Evolutionary conservation across 345 rosid species (phyloP).

Genomic region (Hypericum perforatum): DNA sequence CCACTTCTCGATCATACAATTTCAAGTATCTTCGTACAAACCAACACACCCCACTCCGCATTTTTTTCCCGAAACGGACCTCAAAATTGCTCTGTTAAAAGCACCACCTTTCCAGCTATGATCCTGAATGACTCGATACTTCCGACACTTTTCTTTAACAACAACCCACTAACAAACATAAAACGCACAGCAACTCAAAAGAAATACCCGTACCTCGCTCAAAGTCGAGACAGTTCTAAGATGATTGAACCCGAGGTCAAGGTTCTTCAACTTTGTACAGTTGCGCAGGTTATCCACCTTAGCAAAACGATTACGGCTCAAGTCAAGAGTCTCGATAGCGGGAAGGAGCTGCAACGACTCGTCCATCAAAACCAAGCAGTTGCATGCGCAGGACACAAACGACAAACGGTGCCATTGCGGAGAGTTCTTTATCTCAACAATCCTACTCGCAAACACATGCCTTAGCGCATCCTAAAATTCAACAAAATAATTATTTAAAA

Average conservation of each 20-base stretch:
- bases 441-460: constrained; percentile 92
- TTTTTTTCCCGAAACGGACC: no score
- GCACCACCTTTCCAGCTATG: no score
- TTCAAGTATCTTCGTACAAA: no score
- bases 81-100: no score
- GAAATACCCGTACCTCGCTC: constrained; percentile 47
- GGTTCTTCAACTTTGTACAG: constrained; percentile 70
- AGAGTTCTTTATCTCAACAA: constrained; percentile 72
- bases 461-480: constrained; percentile 70
- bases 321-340: constrained; percentile 86
- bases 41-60: no score
- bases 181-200: not conserved
- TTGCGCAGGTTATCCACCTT: constrained; percentile 82
- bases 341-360: constrained; percentile 98
- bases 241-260: constrained; percentile 94
- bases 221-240: constrained; percentile 57
- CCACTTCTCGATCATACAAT: no score
- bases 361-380: constrained; percentile 84
- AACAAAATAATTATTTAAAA: constrained; percentile 6
- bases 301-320: constrained; percentile 86
- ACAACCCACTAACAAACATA: not conserved
- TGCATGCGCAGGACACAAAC: constrained; percentile 79
- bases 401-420: constrained; percentile 82
- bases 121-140: no score
- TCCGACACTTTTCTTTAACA: not conserved